Conservation (phyloP, 2,329 filamentous ascomycete species). For the Thielaviopsis ethacetica region DNA sequence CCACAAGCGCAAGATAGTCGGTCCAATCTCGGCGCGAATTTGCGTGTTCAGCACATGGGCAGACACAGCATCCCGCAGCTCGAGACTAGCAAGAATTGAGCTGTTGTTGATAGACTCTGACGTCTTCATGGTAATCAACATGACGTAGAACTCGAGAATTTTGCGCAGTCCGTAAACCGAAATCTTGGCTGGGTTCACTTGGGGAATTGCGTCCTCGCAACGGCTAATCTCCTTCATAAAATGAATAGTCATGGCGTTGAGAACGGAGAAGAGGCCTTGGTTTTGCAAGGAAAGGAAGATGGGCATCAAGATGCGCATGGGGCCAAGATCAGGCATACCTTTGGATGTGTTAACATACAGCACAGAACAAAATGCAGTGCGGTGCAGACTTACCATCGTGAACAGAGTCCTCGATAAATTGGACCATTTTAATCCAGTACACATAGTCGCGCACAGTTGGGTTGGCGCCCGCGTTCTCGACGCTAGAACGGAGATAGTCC, state of each 20-base stretch:
- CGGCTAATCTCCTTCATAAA: slow-evolving; percentile 41
- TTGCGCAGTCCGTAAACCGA: slow-evolving; percentile 53
- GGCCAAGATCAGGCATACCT: slow-evolving; percentile 20
- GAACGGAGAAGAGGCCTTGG: slow-evolving; percentile 53
- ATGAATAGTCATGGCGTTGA: slow-evolving; percentile 55
- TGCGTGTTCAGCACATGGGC: slow-evolving; percentile 72
- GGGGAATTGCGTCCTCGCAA: slow-evolving; percentile 18
- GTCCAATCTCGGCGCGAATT: slow-evolving; percentile 62
- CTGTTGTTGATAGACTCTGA: slow-evolving; percentile 4
- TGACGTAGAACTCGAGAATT: slow-evolving; percentile 60
- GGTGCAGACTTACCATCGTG: slow-evolving; percentile 43
- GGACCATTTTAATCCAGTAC: slow-evolving; percentile 69
- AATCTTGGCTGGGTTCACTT: slow-evolving; percentile 31
- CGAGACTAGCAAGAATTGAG: not conserved
- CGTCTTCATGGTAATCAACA: slow-evolving; percentile 5
- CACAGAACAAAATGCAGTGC: slow-evolving; percentile 21
- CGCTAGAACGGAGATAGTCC: slow-evolving; percentile 40
- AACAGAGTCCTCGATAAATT: slow-evolving; percentile 61
- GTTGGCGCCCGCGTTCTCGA: slow-evolving; percentile 22
- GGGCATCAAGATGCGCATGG: slow-evolving; percentile 46
- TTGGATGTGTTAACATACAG: not conserved
- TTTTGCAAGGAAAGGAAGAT: slow-evolving; percentile 80
- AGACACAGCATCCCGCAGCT: slow-evolving; percentile 17
- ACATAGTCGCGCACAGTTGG: slow-evolving; percentile 50
- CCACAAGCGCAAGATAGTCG: slow-evolving; percentile 66